phyloP scores from a whole-genome alignment of 805 yeast species.

The Starmera dryadoides region DNA sequence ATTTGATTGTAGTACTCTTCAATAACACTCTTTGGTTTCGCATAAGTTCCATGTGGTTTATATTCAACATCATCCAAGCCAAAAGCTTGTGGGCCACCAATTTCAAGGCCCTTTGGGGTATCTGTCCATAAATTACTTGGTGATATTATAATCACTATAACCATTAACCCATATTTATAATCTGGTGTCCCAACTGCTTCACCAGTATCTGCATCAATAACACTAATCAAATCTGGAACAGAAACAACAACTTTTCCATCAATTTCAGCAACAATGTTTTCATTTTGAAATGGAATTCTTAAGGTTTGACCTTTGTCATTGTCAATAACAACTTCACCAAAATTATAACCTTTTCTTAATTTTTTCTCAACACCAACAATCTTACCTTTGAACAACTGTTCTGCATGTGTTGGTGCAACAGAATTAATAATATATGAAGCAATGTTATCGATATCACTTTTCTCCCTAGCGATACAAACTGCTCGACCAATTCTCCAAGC shows the following conservation, averaged over 20 bases:
- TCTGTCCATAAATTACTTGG: slow-evolving; percentile 31
- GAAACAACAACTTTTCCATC: slow-evolving; percentile 27
- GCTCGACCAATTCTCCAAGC: slow-evolving; percentile 45
- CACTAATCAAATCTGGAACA: slow-evolving; percentile 40
- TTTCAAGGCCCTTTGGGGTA: slow-evolving; percentile 23
- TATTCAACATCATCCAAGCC: slow-evolving; percentile 27
- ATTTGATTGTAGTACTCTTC: slow-evolving; percentile 23
- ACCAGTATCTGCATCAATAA: slow-evolving; percentile 35
- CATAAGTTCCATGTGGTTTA: slow-evolving; percentile 27
- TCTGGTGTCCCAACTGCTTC: slow-evolving; percentile 45
- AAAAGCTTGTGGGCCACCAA: slow-evolving; percentile 30
- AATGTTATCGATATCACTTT: slow-evolving; percentile 27
- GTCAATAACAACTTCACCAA: slow-evolving; percentile 35
- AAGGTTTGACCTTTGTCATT: slow-evolving; percentile 9
- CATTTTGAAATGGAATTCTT: slow-evolving; percentile 43
- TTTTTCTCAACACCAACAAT: slow-evolving; percentile 35
- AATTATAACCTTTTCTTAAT: slow-evolving; percentile 35
- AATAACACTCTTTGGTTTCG: slow-evolving; percentile 27
- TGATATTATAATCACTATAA: slow-evolving; percentile 32
- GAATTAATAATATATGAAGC: slow-evolving; percentile 30
- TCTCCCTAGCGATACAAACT: slow-evolving; percentile 29
- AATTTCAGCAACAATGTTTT: slow-evolving; percentile 31
- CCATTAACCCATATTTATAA: slow-evolving; percentile 37
- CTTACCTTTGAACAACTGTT: slow-evolving; percentile 32
- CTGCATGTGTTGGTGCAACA: slow-evolving; percentile 24